Evolutionary conservation across 1,284 basidiomycete genomes (phyloP), one percentile per base, ranked within the genome.

Genomic region (Trichosporon inkin): DNA sequence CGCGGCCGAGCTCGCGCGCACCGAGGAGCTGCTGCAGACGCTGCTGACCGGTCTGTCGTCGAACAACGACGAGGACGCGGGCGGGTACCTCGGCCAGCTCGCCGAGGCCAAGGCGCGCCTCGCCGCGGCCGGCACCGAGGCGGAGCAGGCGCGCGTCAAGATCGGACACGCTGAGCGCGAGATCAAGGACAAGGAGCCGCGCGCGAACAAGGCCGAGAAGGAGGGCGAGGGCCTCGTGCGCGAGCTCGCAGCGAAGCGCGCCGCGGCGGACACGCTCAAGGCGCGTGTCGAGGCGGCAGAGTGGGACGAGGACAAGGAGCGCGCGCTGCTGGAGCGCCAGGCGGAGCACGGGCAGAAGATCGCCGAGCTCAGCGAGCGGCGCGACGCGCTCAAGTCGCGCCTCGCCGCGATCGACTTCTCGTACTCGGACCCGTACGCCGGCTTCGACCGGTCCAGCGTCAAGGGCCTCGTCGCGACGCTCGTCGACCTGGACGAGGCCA

Each of bases 61-160:
- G 47, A 73, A 71, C 10, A 80, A 80, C 39, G 84, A 85, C 4
- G 75, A 76, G 36, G 69, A 67, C 6, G 88, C 92, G 10, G 93
- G 94, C 10, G 94, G 94, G 0, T 99, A 97, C 77, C 88, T 98
- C 85, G 96, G 94, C 28, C 93, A 97, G 74, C 84, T 99, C 24
- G 90, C 93, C 2, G 88, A 90, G n/a, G 91, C 93, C 0, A 86
- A 86, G 65, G 85, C 85, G 1, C 84, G 86, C 10, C 81, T 89
- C 1, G 86, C 91, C 0, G 87, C 90, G 47, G 88, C 88, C 0
- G 81, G 84, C 6, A 88, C 92, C 0, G 92, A 95, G 70, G 89
- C 92, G 60, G 88, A 96, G 71, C 92, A 96, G 72, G 84, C 83
- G 63, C 86, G 86, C 58, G 82, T 88, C 53, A 88, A 89, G 73